A percentile compares a stretch with the other conserved stretches of the same genome.
phyloP scores from a whole-genome alignment of 805 yeast genomes.

The Zygosaccharomyces bailii region DNA sequence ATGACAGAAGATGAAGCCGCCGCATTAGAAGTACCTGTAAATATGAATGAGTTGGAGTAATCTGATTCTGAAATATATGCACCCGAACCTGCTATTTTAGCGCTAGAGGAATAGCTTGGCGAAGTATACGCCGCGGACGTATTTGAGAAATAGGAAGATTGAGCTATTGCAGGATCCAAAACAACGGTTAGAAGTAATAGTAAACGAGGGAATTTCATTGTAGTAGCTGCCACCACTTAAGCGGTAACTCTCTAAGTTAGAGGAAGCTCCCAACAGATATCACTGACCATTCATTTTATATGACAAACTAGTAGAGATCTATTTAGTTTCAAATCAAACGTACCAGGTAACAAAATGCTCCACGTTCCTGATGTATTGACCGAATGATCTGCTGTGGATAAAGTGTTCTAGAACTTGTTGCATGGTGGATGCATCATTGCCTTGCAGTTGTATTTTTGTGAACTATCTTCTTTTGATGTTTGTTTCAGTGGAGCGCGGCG shows the following conservation, averaged over 20 bases:
- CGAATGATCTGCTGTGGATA: neutral
- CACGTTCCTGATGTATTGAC: neutral
- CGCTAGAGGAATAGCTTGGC: neutral
- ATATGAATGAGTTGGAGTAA: neutral
- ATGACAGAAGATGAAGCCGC: neutral
- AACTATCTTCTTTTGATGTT: no score
- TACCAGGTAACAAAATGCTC: neutral
- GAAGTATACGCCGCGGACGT: neutral
- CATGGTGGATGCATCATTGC: no score
- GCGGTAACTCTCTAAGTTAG: neutral
- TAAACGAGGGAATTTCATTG: constrained; percentile 1
- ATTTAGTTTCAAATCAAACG: neutral
- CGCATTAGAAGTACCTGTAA: neutral
- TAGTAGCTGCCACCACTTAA: neutral
- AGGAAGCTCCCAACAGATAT: neutral
- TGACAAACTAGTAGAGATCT: neutral
- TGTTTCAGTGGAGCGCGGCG: no score
- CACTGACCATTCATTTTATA: neutral
- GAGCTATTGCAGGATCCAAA: neutral
- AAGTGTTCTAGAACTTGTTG: neutral
- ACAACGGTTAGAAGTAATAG: constrained; percentile 1
- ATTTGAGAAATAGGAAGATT: neutral
- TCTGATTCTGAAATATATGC: neutral
- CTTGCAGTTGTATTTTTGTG: no score
- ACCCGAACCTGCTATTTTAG: neutral